These are phyloP conservation scores for Leucaena leucocephala DNA, from an alignment of 306 rosid genomes.

Conservation along the genomic window DNA sequence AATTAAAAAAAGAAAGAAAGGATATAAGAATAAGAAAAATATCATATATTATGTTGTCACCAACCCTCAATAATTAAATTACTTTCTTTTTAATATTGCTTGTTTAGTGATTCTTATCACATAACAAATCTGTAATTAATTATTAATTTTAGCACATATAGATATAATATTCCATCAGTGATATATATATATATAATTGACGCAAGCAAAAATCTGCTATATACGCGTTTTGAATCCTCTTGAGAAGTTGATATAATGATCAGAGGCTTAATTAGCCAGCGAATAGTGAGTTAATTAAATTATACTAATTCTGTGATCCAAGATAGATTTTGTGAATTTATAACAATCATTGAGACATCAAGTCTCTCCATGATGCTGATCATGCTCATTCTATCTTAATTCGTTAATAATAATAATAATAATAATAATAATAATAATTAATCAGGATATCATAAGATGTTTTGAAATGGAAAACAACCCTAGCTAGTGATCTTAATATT, in stretches of 20 bases:
- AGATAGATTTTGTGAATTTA: slow-evolving; percentile 22
- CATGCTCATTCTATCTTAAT: slow-evolving; percentile 25
- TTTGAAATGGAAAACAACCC: slow-evolving; percentile 16
- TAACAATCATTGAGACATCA: slow-evolving; percentile 53
- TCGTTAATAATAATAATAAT: too few species aligned
- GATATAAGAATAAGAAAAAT: too few species aligned
- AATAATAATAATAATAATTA: background rate
- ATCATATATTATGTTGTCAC: too few species aligned
- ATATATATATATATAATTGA: background rate
- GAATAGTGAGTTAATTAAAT: slow-evolving; percentile 18
- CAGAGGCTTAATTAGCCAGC: slow-evolving; percentile 37
- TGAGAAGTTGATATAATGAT: background rate
- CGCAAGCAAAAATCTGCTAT: background rate
- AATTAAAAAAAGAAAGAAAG: too few species aligned
- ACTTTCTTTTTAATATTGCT: too few species aligned
- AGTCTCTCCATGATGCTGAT: slow-evolving; percentile 27
- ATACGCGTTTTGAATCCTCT: slow-evolving; percentile 23
- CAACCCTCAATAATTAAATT: too few species aligned
- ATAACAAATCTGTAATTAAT: too few species aligned
- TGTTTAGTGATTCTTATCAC: too few species aligned
- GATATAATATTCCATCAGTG: slow-evolving; percentile 3
- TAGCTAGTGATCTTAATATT: too few species aligned
- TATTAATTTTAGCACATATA: too few species aligned
- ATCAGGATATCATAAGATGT: background rate
- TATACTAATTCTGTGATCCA: slow-evolving; percentile 21